phyloP scores from a whole-genome alignment of 2,329 filamentous ascomycete species.

The Venturia pyrina region DNA sequence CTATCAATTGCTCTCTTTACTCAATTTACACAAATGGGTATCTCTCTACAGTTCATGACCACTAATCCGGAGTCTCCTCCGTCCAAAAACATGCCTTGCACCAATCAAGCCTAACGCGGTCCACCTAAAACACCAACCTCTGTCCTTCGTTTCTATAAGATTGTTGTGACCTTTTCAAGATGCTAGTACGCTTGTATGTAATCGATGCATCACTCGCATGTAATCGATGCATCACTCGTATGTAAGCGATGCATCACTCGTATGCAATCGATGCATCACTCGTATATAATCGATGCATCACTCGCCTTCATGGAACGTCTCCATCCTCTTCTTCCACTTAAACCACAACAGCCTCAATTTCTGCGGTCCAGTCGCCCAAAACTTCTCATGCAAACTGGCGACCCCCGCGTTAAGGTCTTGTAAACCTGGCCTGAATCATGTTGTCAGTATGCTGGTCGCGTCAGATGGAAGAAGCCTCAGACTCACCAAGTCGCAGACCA shows the following conservation, averaged over 20 bases:
- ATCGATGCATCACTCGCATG: not conserved
- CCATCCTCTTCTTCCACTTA: not conserved
- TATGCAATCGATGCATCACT: not conserved
- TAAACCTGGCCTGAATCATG: not conserved
- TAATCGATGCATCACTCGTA: not conserved
- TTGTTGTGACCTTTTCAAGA: not conserved
- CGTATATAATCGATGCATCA: not conserved
- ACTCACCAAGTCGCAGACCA: conserved; percentile 3
- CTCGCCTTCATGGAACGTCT: not conserved
- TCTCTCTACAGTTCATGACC: not conserved
- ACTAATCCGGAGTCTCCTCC: not conserved
- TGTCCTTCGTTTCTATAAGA: not conserved
- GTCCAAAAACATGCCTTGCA: not conserved
- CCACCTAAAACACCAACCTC: not conserved
- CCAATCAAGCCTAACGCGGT: not conserved
- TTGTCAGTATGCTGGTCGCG: not conserved
- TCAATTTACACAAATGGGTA: not conserved
- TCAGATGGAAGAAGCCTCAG: not conserved
- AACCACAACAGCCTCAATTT: conserved; percentile 1
- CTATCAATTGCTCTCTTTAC: not conserved
- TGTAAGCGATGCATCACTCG: not conserved
- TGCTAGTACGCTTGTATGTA: not conserved
- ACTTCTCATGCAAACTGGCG: conserved; percentile 13
- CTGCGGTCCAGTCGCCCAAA: conserved; percentile 9
- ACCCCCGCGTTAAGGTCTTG: conserved; percentile 1